Base-by-base conservation (phyloP, 129 eudicot species). In the Artemisia tridentata region DNA sequence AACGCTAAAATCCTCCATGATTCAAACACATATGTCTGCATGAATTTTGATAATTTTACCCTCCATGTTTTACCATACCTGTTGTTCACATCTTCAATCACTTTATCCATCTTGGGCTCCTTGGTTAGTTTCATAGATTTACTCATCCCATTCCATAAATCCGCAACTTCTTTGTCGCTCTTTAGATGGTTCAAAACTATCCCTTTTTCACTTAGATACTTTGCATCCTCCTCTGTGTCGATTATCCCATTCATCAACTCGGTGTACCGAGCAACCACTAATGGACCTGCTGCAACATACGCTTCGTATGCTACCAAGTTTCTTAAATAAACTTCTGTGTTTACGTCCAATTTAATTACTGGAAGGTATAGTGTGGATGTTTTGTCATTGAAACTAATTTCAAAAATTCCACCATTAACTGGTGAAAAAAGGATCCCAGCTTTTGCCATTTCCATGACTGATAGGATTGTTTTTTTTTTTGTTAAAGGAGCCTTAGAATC, bases 141-240 rank as follows among this genome's bases (percentile, higher is more conserved):
- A 52, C 83, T 85, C 97, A 87, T 87, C 57, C 97, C 95, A 16
- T 90, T 90, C 91, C 95, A 87, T 50, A 90, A 20, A n/a, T 85
- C 74, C 0, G 91, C 97, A 69, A 85, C 95, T 72, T 90, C 97
- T 71, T 83, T 61, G 27, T 87, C 97, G 9, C 87, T 84, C 84
- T 90, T 87, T 85, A 90, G 70, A 56, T 63, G 90, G 73, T 82
- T n/a, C n/a, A n/a, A n/a, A n/a, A n/a, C n/a, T n/a, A n/a, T n/a
- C n/a, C n/a, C n/a, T n/a, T n/a, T n/a, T n/a, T n/a, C n/a, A n/a
- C n/a, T n/a, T n/a, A n/a, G n/a, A n/a, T n/a, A n/a, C n/a, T n/a
- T n/a, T n/a, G n/a, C n/a, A n/a, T n/a, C n/a, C n/a, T n/a, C n/a
- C n/a, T n/a, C n/a, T n/a, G n/a, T n/a, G n/a, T n/a, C n/a, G n/a